These are phyloP conservation scores for Podila verticillata DNA, from an alignment of 192 early-diverging fungal genomes.

Conservation along the genomic window DNA sequence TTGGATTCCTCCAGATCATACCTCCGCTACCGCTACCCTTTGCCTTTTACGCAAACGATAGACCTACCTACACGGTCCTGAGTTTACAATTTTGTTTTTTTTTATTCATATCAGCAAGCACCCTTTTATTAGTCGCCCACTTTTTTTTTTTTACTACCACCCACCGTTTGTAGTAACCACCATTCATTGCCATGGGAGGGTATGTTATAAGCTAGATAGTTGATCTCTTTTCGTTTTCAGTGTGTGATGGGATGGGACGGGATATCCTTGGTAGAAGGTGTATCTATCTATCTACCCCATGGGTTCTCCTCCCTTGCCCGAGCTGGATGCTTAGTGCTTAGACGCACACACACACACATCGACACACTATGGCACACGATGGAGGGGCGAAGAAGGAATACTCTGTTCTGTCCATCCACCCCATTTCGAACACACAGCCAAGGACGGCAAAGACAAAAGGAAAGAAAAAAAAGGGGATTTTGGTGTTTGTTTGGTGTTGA, in stretches of 20 bases:
- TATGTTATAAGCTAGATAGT: conserved; percentile 9
- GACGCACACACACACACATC: no score
- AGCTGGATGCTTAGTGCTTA: no score
- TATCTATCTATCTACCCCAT: no score
- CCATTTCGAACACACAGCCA: background rate
- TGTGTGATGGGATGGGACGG: background rate
- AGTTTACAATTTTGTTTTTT: background rate
- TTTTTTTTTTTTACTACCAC: background rate
- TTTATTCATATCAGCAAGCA: background rate
- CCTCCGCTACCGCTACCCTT: conserved; percentile 50
- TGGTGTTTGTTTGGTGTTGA: background rate
- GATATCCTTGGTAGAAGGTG: no score
- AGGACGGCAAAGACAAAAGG: no score
- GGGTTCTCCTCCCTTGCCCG: no score
- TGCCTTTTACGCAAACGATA: conserved; percentile 54
- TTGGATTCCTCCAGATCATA: conserved; percentile 54
- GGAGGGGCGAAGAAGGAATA: conserved; percentile 25
- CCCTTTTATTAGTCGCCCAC: background rate
- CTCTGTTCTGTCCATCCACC: conserved; percentile 3
- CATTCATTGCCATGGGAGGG: conserved; percentile 45
- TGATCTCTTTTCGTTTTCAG: background rate
- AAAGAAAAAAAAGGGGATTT: background rate
- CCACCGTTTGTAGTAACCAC: background rate
- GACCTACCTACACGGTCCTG: background rate
- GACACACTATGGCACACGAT: no score